Percentiles rank a stretch among this genome's conserved stretches.
phyloP scores from a whole-genome alignment of 371 early-diverging fungal genomes.

The Mucor mucedo region DNA sequence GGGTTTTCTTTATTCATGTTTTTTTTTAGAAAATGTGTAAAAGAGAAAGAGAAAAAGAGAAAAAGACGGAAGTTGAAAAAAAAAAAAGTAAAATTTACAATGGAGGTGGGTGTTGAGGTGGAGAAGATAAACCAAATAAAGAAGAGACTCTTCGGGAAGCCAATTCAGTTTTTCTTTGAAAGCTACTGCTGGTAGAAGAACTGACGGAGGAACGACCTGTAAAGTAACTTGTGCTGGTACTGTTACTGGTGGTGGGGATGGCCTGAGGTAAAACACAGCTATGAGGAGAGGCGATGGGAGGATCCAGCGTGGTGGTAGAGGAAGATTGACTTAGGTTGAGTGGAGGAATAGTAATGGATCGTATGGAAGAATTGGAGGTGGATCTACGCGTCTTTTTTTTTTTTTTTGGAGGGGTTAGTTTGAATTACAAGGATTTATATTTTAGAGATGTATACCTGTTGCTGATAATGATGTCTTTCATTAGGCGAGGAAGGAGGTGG shows the following conservation, averaged over 20 bases:
- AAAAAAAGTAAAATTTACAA: slow-evolving; percentile 8
- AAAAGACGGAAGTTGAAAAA: neutral
- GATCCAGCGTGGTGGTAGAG: slow-evolving; percentile 5
- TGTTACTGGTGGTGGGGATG: neutral
- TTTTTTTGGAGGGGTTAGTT: no score
- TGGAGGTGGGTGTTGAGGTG: slow-evolving; percentile 34
- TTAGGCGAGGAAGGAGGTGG: slow-evolving; percentile 27
- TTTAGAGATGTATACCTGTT: no score
- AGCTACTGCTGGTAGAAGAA: slow-evolving; percentile 14
- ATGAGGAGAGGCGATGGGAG: slow-evolving; percentile 16
- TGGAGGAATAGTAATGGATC: slow-evolving; percentile 40
- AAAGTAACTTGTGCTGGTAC: neutral
- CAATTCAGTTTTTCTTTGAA: slow-evolving; percentile 18
- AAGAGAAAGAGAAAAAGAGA: neutral
- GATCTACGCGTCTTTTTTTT: slow-evolving; percentile 47
- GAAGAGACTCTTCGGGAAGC: slow-evolving; percentile 42
- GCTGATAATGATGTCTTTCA: slow-evolving; percentile 32
- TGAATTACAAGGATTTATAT: no score
- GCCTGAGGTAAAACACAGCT: slow-evolving; percentile 15
- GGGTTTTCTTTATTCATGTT: neutral
- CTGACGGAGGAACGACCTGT: slow-evolving; percentile 16
- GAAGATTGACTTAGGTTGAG: slow-evolving; percentile 32
- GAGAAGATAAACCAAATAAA: slow-evolving; percentile 42
- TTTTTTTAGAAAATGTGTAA: no score
- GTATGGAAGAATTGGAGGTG: slow-evolving; percentile 50